Conservation (phyloP, 371 early-diverging fungal species). For the Actinomortierella ambigua region DNA sequence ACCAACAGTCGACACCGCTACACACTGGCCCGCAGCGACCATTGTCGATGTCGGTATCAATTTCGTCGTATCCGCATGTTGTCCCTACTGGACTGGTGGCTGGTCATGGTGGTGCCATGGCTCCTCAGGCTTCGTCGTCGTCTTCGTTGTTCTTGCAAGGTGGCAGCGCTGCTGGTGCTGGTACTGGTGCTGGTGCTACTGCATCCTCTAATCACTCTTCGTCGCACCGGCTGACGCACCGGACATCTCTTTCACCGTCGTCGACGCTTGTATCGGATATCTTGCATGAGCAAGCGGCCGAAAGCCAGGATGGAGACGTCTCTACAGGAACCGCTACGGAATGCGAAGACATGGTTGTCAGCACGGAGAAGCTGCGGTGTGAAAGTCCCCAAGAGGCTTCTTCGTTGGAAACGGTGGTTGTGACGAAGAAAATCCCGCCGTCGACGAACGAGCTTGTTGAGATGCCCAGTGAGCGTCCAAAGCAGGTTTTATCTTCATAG, state of each 20-base stretch:
- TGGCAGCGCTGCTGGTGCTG: too few species aligned
- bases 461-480: background rate
- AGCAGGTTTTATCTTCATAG: slow-evolving; percentile 1
- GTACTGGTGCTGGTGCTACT: too few species aligned
- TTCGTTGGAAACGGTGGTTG: background rate
- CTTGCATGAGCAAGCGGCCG: slow-evolving; percentile 10
- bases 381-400: background rate
- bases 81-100: too few species aligned
- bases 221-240: slow-evolving; percentile 4
- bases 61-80: too few species aligned
- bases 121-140: too few species aligned
- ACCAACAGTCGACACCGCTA: background rate
- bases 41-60: too few species aligned
- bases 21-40: slow-evolving; percentile 3
- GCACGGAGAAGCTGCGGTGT: too few species aligned
- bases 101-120: too few species aligned
- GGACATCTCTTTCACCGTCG: slow-evolving; percentile 20
- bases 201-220: too few species aligned
- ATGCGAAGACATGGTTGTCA: background rate
- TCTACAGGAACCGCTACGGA: background rate
- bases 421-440: background rate
- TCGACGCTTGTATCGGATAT: slow-evolving; percentile 18
- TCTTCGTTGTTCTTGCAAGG: too few species aligned
- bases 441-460: background rate
- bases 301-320: background rate